Evolutionary conservation across 2,329 filamentous ascomycete species (phyloP), one percentile per base, ranked within the genome.

Genomic region (Trichoderma endophyticum): DNA sequence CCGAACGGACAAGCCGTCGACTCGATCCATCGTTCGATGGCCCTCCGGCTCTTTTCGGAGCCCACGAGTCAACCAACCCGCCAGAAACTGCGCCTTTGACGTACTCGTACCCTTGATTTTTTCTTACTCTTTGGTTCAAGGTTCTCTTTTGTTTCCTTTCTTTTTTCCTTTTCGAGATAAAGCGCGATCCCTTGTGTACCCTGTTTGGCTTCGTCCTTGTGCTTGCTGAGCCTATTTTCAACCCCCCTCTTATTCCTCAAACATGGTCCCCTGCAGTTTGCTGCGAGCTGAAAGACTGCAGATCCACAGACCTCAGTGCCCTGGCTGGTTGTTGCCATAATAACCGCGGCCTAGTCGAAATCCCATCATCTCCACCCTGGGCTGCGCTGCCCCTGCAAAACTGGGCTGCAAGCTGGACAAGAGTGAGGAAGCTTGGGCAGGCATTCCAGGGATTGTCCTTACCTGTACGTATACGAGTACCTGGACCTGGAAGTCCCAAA

Each of bases 251-350:
- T 54, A 54, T 24, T 54, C 12, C 32, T 30, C 24, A 9, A 43
- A 59, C 48, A 21, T 32, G 24, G 39, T 48, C 59, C 32, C 65
- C 56, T 61, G 56, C 28, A 64, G 62, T 32, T 51, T 43, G 36
- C 36, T 21, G 26, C 57, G 66, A 69, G 66, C 66, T 69, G 66
- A 69, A 69, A 69, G 57, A 34, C 28, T 69, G 39, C 66, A 36
- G 66, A 69, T 62, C 66, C 66, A 69, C 66, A 51, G 7, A n/a
- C 21, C 57, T 51, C 54, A 61, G 39, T 61, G 66, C 57, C 66
- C 66, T 69, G 66, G 66, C 66, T 69, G 66, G 56, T 34, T 60
- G 26, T 48, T 54, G 56, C 39, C 36, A 61, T 51, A 60, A 32
- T 56, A 57, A 54, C 65, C 54, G 65, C 48, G 34, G 36, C 36